Conservation (phyloP, 768 basidiomycete genomes). For the Sarcodon sp. region DNA sequence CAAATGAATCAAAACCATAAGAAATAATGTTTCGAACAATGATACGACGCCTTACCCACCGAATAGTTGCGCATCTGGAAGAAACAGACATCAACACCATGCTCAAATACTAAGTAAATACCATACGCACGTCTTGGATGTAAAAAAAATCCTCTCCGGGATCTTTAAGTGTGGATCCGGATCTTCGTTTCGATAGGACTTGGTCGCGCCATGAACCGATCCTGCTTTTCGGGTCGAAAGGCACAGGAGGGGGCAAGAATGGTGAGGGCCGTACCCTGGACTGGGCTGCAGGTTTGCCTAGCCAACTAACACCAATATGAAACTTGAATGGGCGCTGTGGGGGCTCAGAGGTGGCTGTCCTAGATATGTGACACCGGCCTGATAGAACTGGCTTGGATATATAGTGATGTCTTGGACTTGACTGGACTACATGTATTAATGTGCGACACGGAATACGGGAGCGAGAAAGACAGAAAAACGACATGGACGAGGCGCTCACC, state of each 20-base stretch:
- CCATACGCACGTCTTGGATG: constrained; percentile 48
- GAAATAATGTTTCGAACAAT: constrained; percentile 2
- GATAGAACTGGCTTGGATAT: background rate
- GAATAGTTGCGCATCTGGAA: constrained; percentile 64
- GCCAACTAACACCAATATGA: constrained; percentile 70
- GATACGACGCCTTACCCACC: constrained; percentile 33
- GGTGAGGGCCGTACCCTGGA: constrained; percentile 18
- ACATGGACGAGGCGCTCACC: too few species aligned
- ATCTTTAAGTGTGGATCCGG: constrained; percentile 16
- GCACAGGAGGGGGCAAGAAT: constrained; percentile 14
- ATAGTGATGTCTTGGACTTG: too few species aligned
- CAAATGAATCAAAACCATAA: constrained; percentile 3
- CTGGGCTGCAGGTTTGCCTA: constrained; percentile 42
- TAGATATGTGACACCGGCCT: background rate
- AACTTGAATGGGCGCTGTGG: constrained; percentile 47
- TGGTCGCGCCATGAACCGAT: constrained; percentile 63
- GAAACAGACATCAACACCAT: constrained; percentile 3
- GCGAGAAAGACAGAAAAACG: too few species aligned
- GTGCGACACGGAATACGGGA: too few species aligned
- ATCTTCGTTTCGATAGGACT: constrained; percentile 34
- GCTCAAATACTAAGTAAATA: background rate
- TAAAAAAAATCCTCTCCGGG: constrained; percentile 56
- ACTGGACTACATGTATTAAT: too few species aligned
- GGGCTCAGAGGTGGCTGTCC: constrained; percentile 9
- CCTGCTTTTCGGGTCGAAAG: constrained; percentile 44